Evolutionary conservation across 495 filamentous ascomycete species (phyloP).

Genomic region (Pyrenopolyporus hunteri): DNA sequence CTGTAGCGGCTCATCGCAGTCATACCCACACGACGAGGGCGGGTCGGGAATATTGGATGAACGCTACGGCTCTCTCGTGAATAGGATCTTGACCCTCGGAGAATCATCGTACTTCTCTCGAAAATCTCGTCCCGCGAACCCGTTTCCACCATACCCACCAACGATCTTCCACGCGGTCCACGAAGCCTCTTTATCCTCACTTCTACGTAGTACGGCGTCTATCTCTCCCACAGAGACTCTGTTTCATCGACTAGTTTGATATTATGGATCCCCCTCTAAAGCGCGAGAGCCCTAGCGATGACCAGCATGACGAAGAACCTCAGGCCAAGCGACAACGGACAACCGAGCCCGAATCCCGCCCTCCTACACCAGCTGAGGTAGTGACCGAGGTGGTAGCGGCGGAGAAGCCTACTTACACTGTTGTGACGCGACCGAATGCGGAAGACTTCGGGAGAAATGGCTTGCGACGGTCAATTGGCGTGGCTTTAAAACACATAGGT

Average conservation of each 20-base stretch:
- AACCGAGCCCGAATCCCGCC: constrained; percentile 9
- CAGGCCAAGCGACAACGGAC: constrained; percentile 45
- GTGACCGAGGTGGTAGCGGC: neutral
- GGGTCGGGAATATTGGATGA: too few relatives aligned
- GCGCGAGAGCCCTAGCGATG: constrained; percentile 21
- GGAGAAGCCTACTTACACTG: constrained; percentile 4
- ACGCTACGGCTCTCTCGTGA: too few relatives aligned
- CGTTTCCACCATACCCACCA: too few relatives aligned
- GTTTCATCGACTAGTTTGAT: neutral
- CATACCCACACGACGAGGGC: too few relatives aligned
- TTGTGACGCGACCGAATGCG: constrained; percentile 26
- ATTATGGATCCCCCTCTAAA: constrained; percentile 25
- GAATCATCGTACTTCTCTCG: too few relatives aligned
- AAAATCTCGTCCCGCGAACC: too few relatives aligned
- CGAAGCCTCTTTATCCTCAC: neutral
- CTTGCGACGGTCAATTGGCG: constrained; percentile 47
- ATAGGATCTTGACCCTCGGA: too few relatives aligned
- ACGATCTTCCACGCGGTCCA: too few relatives aligned
- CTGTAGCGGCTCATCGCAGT: too few relatives aligned
- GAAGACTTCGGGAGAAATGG: constrained; percentile 47
- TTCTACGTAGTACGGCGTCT: neutral
- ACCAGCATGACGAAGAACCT: constrained; percentile 21
- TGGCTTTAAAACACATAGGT: constrained; percentile 49
- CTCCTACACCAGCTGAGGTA: neutral
- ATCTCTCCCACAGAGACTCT: neutral